Conservation (phyloP, 2,329 filamentous ascomycete genomes). For the Aureobasidium sp. region DNA sequence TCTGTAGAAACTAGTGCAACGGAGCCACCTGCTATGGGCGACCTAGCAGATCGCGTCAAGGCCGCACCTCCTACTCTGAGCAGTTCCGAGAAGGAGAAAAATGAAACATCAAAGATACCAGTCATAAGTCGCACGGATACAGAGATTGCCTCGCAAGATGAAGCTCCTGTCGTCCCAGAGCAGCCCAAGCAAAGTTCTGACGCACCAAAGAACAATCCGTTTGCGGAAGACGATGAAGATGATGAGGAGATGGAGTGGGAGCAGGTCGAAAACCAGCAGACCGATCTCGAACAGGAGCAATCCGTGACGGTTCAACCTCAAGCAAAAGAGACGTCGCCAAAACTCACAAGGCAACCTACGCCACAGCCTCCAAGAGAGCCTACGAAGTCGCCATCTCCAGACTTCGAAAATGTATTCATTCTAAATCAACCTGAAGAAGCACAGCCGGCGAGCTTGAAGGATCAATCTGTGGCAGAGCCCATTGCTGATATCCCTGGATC, state of each 20-base stretch:
- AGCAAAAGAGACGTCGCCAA: constrained; percentile 18
- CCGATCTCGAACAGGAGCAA: neutral
- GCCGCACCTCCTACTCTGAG: constrained; percentile 32
- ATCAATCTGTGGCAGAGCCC: neutral
- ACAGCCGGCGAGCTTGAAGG: neutral
- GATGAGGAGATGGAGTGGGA: constrained; percentile 44
- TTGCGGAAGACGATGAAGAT: constrained; percentile 18
- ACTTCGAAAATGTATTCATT: constrained; percentile 46
- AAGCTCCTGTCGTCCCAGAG: constrained; percentile 1
- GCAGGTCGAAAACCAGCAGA: constrained; percentile 41
- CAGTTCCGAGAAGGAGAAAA: neutral
- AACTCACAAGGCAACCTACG: constrained; percentile 6
- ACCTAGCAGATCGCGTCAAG: constrained; percentile 38
- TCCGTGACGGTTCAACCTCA: neutral
- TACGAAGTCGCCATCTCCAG: constrained; percentile 26
- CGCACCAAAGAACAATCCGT: constrained; percentile 7
- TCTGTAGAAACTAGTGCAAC: neutral
- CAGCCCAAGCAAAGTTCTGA: constrained; percentile 15
- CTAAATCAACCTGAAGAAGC: constrained; percentile 19
- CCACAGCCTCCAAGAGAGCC: constrained; percentile 17
- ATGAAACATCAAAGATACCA: neutral
- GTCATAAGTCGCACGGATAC: neutral
- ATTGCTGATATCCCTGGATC: neutral
- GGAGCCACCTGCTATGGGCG: constrained; percentile 32
- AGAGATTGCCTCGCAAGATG: neutral